Percentiles rank a stretch among this genome's conserved stretches.
Evolutionary conservation across 1,139 yeast genomes (phyloP).

Genomic region (Magnusiomyces paraingens): DNA sequence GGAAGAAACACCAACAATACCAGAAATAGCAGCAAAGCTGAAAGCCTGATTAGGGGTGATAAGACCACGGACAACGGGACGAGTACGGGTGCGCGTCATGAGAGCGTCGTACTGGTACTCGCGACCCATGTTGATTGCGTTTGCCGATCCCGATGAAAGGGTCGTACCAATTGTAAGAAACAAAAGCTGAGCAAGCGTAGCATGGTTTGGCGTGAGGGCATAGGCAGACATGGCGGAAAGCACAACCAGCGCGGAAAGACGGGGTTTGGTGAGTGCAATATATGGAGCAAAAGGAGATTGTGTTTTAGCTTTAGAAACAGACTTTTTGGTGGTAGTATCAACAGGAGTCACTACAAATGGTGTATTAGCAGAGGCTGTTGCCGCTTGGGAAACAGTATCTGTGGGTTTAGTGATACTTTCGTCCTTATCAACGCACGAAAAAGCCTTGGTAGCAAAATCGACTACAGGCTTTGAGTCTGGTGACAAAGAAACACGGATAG

Average conservation of each 20-base stretch:
- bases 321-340: background rate
- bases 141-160: constrained; percentile 86
- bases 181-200: constrained; percentile 60
- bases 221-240: constrained; percentile 89
- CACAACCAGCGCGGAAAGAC: constrained; percentile 80
- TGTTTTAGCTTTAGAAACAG: background rate
- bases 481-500: background rate
- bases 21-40: constrained; percentile 67
- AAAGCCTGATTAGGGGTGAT: constrained; percentile 73
- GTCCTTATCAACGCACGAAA: constrained; percentile 8
- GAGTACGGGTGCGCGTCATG: constrained; percentile 81
- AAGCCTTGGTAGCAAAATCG: constrained; percentile 13
- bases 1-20: constrained; percentile 61
- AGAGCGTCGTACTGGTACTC: constrained; percentile 84
- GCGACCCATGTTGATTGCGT: constrained; percentile 94
- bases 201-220: constrained; percentile 81
- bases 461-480: constrained; percentile 9
- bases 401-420: background rate
- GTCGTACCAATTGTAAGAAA: constrained; percentile 81
- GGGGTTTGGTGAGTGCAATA: constrained; percentile 79
- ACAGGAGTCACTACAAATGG: constrained; percentile 1
- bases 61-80: constrained; percentile 88
- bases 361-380: background rate
- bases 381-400: background rate
- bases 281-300: constrained; percentile 35